Conservation (phyloP, 805 yeast species). For the Zygotorulaspora florentina region DNA sequence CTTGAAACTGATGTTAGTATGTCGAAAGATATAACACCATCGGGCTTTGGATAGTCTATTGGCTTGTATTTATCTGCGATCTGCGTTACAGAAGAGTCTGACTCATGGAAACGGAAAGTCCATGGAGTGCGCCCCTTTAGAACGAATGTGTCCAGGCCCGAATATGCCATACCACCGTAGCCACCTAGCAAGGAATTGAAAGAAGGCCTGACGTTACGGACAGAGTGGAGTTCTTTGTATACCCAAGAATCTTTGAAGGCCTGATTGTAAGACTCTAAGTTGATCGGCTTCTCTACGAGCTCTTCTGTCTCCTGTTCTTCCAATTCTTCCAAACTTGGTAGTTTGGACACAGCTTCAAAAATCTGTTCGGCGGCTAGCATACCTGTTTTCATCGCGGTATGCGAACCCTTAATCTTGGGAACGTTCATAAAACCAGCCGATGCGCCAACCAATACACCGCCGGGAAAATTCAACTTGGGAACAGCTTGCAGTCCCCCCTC, state of each 20-base stretch:
- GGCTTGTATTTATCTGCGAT: constrained; percentile 62
- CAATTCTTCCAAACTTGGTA: constrained; percentile 40
- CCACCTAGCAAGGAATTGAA: constrained; percentile 73
- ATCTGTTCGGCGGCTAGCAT: constrained; percentile 90
- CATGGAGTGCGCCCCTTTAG: constrained; percentile 81
- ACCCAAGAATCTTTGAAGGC: constrained; percentile 79
- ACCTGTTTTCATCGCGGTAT: constrained; percentile 95
- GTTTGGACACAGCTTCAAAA: constrained; percentile 47
- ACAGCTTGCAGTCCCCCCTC: constrained; percentile 96
- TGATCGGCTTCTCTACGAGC: constrained; percentile 40
- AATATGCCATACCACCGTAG: constrained; percentile 74
- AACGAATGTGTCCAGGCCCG: constrained; percentile 78
- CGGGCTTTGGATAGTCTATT: constrained; percentile 93
- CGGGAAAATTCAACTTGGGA: constrained; percentile 89
- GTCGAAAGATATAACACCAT: constrained; percentile 88
- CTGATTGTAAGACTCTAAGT: constrained; percentile 56
- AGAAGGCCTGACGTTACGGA: constrained; percentile 90
- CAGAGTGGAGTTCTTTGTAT: constrained; percentile 71
- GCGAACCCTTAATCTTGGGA: constrained; percentile 96
- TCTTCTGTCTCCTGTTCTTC: constrained; percentile 41
- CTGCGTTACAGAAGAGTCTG: constrained; percentile 71
- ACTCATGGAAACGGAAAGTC: constrained; percentile 66
- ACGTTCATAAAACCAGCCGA: constrained; percentile 97
- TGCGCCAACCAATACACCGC: constrained; percentile 93
- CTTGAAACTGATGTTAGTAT: constrained; percentile 90